Conservation (phyloP, 495 filamentous ascomycete genomes). For the Amorphotheca resinae region DNA sequence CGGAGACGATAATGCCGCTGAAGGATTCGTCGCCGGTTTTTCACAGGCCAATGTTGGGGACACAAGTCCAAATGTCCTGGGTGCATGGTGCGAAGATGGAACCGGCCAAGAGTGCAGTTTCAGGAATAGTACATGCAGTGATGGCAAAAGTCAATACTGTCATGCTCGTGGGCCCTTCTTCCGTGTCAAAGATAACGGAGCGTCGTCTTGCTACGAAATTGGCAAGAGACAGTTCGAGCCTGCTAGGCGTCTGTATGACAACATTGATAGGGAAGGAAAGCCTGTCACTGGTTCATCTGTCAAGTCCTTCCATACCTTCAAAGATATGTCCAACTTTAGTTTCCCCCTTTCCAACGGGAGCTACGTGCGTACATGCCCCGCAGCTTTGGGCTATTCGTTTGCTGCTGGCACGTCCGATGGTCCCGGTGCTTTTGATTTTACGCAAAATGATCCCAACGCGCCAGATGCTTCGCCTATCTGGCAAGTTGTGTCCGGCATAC, state of each 20-base stretch:
- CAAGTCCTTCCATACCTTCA: constrained; percentile 61
- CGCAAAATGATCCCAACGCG: constrained; percentile 62
- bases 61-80: constrained; percentile 78
- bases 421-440: constrained; percentile 89
- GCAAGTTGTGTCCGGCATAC: constrained; percentile 56
- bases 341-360: constrained; percentile 70
- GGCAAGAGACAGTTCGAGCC: constrained; percentile 60
- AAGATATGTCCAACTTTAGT: constrained; percentile 59
- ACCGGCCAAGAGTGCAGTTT: constrained; percentile 57
- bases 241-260: constrained; percentile 50
- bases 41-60: constrained; percentile 93
- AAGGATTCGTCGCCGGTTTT: constrained; percentile 83
- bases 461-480: constrained; percentile 76
- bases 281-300: constrained; percentile 49
- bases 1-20: constrained; percentile 32
- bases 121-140: constrained; percentile 64
- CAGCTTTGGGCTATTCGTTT: constrained; percentile 89
- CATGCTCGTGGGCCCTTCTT: constrained; percentile 82
- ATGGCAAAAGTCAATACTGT: constrained; percentile 61
- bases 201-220: constrained; percentile 69
- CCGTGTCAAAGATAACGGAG: constrained; percentile 54
- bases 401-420: constrained; percentile 92
- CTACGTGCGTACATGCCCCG: constrained; percentile 63
- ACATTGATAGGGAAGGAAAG: constrained; percentile 33
- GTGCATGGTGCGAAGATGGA: constrained; percentile 73